Base-by-base conservation (phyloP, 1,139 yeast species). In the Yamadazyma triangularis region DNA sequence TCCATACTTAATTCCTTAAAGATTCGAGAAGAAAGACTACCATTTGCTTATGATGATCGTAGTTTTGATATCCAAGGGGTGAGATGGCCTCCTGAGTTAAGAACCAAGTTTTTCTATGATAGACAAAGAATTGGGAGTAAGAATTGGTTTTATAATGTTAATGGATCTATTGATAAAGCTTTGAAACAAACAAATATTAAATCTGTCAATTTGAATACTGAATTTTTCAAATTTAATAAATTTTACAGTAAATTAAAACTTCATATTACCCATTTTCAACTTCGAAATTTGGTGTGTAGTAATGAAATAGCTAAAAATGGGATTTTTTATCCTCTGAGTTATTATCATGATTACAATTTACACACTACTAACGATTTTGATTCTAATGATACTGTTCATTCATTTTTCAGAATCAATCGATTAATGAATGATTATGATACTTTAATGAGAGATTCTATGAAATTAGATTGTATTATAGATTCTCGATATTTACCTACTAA, bases 201-300 rank as follows among this genome's bases (percentile, higher is more conserved):
- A n/a, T 31, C 41, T 0, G 51, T 40, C 38, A 34, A 40, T n/a
- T 31, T 46, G n/a, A 44, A 44, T 21, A 58, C 67, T 7, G 66
- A 53, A 26, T 63, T 51, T 41, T 71, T 53, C 45, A 47, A 50
- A 31, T 73, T 70, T 41, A 52, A 61, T 22, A 56, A 57, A 29
- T 73, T 69, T 41, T 70, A 56, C 51, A 56, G 70, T 29, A 51
- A 51, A 32, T 60, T 77, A 12, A 65, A 64, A 34, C 70, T 78
- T 11, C 69, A 64, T 40, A 58, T 75, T 11, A 68, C 73, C 16
- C 83, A 77, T 52, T 74, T 75, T 50, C 83, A 77, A 48, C 56
- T 77, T 22, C 54, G 83, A 13, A 72, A 73, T 39, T 54, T 75
- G 33, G 68, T 77, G 4, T 60, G 73, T 21, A 64, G 75, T 27